phyloP scores from a whole-genome alignment of 805 yeast genomes.

The Pichia kluyveri region DNA sequence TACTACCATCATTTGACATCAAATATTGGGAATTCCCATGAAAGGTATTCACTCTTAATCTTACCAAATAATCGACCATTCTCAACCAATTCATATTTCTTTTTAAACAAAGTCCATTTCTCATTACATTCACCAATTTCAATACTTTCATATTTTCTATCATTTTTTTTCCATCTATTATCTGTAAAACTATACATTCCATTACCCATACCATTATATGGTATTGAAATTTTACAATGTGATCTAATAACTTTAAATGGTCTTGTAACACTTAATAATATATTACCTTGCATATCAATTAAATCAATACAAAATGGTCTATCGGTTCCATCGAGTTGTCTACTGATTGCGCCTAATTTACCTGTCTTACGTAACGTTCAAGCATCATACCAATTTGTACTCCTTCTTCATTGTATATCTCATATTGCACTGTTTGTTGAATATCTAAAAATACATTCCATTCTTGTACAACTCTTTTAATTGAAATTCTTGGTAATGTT shows the following conservation, averaged over 20 bases:
- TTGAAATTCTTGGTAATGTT: not conserved
- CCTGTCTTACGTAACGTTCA: not conserved
- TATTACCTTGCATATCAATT: conserved; percentile 51
- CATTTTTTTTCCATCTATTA: too few species aligned
- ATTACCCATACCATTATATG: not conserved
- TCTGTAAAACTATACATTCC: too few species aligned
- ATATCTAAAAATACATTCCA: too few species aligned
- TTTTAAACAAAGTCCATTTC: too few species aligned
- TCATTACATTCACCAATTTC: too few species aligned
- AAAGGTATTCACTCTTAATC: conserved; percentile 75
- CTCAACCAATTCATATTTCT: too few species aligned
- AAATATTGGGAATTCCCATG: conserved; percentile 72
- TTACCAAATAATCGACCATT: conserved; percentile 43
- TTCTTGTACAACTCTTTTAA: not conserved
- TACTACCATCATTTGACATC: conserved; percentile 47
- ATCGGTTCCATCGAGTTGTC: conserved; percentile 79
- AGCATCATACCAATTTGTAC: too few species aligned
- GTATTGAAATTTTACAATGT: conserved; percentile 5
- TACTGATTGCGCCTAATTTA: conserved; percentile 36
- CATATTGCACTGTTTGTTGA: too few species aligned
- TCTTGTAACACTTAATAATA: conserved; percentile 56
- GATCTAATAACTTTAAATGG: conserved; percentile 51
- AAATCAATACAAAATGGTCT: conserved; percentile 74
- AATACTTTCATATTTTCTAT: too few species aligned
- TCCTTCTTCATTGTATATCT: too few species aligned